Evolutionary conservation across 129 eudicot genomes (phyloP), one percentile per base, ranked within the genome.

Genomic region (Pulicaria dysenterica): DNA sequence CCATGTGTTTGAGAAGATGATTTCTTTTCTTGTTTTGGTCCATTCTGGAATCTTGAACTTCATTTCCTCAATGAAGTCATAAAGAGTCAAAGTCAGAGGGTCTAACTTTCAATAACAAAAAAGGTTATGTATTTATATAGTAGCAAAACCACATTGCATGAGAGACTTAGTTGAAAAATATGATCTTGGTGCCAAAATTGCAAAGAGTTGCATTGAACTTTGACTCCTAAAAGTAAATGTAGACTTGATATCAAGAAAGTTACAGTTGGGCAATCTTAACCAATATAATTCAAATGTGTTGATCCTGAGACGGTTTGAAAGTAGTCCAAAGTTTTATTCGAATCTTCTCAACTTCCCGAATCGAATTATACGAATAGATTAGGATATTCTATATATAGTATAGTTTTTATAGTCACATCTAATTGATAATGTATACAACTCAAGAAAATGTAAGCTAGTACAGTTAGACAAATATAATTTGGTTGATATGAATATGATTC

Each of bases 161-260:
- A 17, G 39, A 43, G 8, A 43, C 8, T 43, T 7, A 43, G 6
- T 16, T 24, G 6, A 64, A 42, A 64, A 38, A 41, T 64, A 41
- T 42, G 11, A 64, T 43, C 3, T 64, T 64, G 17, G 53, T 45
- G 42, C 56, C 54, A 65, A 65, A 65, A 7, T 19, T 64, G 17
- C 8, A 44, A 64, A 2, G 3, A 8, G 10, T 24, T 24, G 31
- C 31, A 24, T 24, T 24, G 31, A 24, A 24, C 2, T 24, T 24
- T 24, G 31, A 24, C 31, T 24, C 31, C 2, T n/a, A 13, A 8
- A 12, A 3, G 16, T 17, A 9, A 42, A 3, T 42, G 34, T 63
- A 6, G 36, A 40, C 19, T 7, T 45, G 0, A 3, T 12, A 49
- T 49, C 16, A 49, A 49, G 55, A 49, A 11, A 49, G 53, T 14